phyloP scores from a whole-genome alignment of 2,329 filamentous ascomycete genomes.

The Paecilomyces sp. region DNA sequence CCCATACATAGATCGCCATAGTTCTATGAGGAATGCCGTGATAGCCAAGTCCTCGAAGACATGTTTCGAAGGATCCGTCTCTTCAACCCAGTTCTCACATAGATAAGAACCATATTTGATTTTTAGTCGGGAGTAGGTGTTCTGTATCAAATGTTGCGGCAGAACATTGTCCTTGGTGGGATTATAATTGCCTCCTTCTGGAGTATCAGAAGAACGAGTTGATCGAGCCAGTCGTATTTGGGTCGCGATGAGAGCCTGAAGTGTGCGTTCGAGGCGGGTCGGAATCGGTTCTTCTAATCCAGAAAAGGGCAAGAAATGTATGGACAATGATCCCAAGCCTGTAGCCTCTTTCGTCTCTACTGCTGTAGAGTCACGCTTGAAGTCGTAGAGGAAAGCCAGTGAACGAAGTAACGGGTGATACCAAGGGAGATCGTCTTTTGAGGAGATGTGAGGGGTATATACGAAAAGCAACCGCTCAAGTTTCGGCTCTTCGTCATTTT shows the following conservation, averaged over 20 bases:
- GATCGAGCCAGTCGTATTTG: conserved; percentile 28
- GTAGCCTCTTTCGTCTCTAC: conserved; percentile 20
- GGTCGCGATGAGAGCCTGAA: conserved; percentile 28
- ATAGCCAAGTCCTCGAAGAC: conserved; percentile 93
- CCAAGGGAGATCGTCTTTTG: conserved; percentile 63
- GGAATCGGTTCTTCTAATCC: conserved; percentile 25
- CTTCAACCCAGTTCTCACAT: conserved; percentile 73
- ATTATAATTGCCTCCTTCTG: conserved; percentile 59
- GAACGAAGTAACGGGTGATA: conserved; percentile 76
- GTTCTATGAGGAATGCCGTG: conserved; percentile 82
- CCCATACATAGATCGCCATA: conserved; percentile 80
- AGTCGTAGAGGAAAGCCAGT: conserved; percentile 67
- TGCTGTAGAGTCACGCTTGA: conserved; percentile 2
- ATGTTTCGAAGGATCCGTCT: conserved; percentile 81
- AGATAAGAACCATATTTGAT: conserved; percentile 65
- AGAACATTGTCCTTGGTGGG: conserved; percentile 78
- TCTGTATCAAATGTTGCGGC: conserved; percentile 68
- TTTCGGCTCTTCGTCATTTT: conserved; percentile 29
- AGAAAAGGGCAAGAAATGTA: conserved; percentile 47
- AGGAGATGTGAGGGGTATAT: conserved; percentile 67
- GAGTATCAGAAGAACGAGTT: conserved; percentile 10
- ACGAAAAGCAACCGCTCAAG: conserved; percentile 49
- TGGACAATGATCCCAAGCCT: conserved; percentile 35
- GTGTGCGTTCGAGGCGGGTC: conserved; percentile 30
- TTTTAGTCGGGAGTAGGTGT: conserved; percentile 76